Conservation (phyloP, 1,284 basidiomycete species). For the Ustanciosporium gigantosporum region DNA sequence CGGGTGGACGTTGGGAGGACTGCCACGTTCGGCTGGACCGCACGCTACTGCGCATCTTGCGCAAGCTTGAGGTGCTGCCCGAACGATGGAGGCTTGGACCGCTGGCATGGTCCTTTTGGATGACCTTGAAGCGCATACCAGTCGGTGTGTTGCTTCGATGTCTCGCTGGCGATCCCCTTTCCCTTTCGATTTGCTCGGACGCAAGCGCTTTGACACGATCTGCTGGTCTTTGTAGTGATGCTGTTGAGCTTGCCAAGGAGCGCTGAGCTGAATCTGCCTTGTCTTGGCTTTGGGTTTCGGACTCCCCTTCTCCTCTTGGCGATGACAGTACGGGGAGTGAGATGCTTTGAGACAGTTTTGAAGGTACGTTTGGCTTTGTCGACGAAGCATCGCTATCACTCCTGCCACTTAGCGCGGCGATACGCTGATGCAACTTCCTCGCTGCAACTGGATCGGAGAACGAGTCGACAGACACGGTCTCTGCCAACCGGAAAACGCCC, state of each 20-base stretch:
- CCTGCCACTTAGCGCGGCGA: constrained; percentile 22
- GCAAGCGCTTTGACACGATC: constrained; percentile 32
- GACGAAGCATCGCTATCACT: constrained; percentile 3
- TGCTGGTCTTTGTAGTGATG: constrained; percentile 11
- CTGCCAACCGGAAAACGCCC: constrained; percentile 52
- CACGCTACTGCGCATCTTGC: constrained; percentile 25
- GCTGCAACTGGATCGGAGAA: constrained; percentile 39
- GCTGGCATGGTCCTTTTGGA: constrained; percentile 14
- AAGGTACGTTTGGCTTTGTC: constrained; percentile 17
- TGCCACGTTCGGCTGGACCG: constrained; percentile 20
- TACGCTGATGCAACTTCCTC: constrained; percentile 29
- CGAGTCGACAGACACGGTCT: constrained; percentile 43
- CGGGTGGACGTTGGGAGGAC: constrained; percentile 14
- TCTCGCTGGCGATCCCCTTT: constrained; percentile 9
- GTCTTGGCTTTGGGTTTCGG: too few species aligned
- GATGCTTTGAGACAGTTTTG: constrained; percentile 29
- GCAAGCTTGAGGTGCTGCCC: constrained; percentile 26
- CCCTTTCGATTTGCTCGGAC: constrained; percentile 33
- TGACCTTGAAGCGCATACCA: constrained; percentile 31
- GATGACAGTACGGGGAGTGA: constrained; percentile 14
- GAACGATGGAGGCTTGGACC: constrained; percentile 14
- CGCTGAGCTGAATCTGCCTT: too few species aligned
- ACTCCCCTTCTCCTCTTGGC: too few species aligned
- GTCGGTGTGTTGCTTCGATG: constrained; percentile 23
- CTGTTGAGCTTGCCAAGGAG: constrained; percentile 12